Base-by-base conservation (phyloP, 1,139 yeast genomes). In the Yamadazyma trypodendri region DNA sequence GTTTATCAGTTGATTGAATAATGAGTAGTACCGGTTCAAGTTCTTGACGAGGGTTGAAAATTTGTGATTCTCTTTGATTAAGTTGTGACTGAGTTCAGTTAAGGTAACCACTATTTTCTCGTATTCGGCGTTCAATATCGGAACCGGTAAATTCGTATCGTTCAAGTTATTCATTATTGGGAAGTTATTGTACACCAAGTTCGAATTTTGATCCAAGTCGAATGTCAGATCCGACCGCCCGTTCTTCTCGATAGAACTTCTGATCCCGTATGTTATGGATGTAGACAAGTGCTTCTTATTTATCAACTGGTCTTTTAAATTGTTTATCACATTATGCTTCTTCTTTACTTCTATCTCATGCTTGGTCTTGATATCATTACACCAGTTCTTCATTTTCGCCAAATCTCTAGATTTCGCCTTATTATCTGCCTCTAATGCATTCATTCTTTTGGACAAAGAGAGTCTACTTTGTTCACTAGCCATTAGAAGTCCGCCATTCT, bases 281-380 rank as follows among this genome's bases (percentile, higher is more conserved):
- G 68, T 55, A 1, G 72, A 61, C 12, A 67, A 40, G 35, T 60
- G 61, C 14, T 66, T 56, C 35, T 61, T 58, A 7, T 66, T 69
- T 18, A 71, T 48, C 12, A 75, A 48, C 41, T 63, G 65, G 39
- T 69, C 64, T 39, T 67, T 72, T 37, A 75, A 57, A 18, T 54
- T 60, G 31, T 62, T 62, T 14, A 73, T 65, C 32, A 60, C 63
- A 17, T 61, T 32, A 18, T 60, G 56, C 43, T 69, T 68, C 47
- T 58, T 59, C 46, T 68, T 68, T 36, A 70, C 42, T 39, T 74
- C 78, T 12, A 68, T 58, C 13, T 68, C 70, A 41, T 63, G 65
- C 41, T 67, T 69, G 3, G 57, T 50, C 40, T 63, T 61, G 15
- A 69, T 44, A 35, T 68, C 70, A 30, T 48, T 42, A 31, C 60